phyloP scores from a whole-genome alignment of 495 filamentous ascomycete genomes.

The Aspergillus kassunensis region DNA sequence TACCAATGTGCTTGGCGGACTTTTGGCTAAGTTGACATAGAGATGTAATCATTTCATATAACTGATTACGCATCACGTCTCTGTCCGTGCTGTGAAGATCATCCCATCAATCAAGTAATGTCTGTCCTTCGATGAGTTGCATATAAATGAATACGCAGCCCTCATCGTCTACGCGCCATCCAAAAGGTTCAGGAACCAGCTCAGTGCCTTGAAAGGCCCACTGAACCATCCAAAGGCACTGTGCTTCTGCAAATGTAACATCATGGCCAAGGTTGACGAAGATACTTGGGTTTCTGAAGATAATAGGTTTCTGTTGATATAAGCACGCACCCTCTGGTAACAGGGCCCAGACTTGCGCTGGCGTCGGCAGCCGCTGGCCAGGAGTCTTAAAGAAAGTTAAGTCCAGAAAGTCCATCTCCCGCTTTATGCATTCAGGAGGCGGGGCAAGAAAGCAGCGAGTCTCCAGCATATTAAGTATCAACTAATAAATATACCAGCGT shows the following conservation, averaged over 20 bases:
- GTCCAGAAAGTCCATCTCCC: no score
- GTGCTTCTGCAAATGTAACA: conserved; percentile 39
- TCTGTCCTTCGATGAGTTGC: conserved; percentile 39
- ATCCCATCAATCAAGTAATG: conserved; percentile 34
- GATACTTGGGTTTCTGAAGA: conserved; percentile 17
- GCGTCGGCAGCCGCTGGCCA: no score
- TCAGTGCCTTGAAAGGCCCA: conserved; percentile 27
- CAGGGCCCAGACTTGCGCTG: no score
- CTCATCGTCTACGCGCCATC: conserved; percentile 39
- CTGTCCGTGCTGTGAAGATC: conserved; percentile 29
- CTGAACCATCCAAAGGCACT: conserved; percentile 40
- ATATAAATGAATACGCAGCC: conserved; percentile 45
- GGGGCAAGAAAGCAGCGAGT: no score
- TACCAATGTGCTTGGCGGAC: conserved; percentile 30
- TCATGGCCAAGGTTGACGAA: conserved; percentile 43
- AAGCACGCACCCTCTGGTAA: no score
- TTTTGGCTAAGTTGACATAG: conserved; percentile 34
- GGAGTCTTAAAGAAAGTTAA: no score
- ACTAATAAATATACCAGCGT: no score
- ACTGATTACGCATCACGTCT: conserved; percentile 28
- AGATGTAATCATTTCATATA: conserved; percentile 24
- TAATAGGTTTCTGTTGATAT: not conserved
- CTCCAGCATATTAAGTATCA: no score
- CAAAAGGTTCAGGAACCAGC: conserved; percentile 46
- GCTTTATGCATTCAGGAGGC: no score